These are phyloP conservation scores for Dactylellina sp. DNA, from an alignment of 2,329 filamentous ascomycete species.

Conservation along the genomic window DNA sequence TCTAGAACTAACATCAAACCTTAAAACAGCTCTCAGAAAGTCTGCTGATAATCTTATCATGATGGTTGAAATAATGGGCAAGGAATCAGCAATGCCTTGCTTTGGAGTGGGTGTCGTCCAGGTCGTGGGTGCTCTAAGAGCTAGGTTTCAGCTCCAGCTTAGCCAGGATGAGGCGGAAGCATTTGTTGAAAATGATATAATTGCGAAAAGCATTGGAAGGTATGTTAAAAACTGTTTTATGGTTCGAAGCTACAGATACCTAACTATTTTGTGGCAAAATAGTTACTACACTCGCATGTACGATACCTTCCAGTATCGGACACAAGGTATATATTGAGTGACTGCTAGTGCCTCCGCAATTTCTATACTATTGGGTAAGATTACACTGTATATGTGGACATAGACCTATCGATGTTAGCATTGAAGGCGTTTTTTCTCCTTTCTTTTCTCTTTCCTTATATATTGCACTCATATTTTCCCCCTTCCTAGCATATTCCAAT, in stretches of 20 bases:
- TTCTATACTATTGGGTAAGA: conserved; percentile 31
- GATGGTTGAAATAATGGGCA: conserved; percentile 85
- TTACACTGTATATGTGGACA: conserved; percentile 34
- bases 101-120: conserved; percentile 79
- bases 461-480: background rate
- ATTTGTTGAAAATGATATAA: conserved; percentile 82
- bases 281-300: conserved; percentile 66
- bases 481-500: background rate
- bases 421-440: conserved; percentile 44
- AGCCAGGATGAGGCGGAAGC: conserved; percentile 83
- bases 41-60: conserved; percentile 85
- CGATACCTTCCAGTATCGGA: conserved; percentile 87
- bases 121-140: conserved; percentile 76
- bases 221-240: conserved; percentile 72
- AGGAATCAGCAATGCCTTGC: conserved; percentile 85
- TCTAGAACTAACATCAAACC: conserved; percentile 39
- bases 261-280: conserved; percentile 3
- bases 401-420: conserved; percentile 48
- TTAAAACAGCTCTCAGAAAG: conserved; percentile 73
- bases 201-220: conserved; percentile 83
- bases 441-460: too few relatives aligned
- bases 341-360: conserved; percentile 13
- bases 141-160: conserved; percentile 83
- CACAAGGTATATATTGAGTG: conserved; percentile 82
- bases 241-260: background rate